Evolutionary conservation across 805 yeast genomes (phyloP).

Genomic region (Saccharomycopsis javanensis): DNA sequence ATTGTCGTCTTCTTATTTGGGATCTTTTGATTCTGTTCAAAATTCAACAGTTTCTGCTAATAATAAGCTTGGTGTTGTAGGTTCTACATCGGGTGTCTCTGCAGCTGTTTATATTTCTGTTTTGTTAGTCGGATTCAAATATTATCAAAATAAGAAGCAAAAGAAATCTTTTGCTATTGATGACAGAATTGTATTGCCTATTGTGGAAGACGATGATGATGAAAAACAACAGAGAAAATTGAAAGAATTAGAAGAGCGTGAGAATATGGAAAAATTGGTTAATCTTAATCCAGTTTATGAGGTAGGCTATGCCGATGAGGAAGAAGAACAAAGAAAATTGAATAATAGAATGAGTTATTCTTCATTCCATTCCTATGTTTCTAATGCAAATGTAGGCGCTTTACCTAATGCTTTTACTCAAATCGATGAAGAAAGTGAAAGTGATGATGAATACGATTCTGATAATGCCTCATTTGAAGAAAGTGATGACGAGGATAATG

Average conservation of each 20-base stretch:
- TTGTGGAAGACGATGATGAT: conserved; percentile 16
- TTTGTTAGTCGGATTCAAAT: conserved; percentile 24
- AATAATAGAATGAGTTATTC: conserved; percentile 19
- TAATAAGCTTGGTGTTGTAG: conserved; percentile 35
- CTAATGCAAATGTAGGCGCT: conserved; percentile 2
- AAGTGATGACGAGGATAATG: conserved; percentile 1
- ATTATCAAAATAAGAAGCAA: conserved; percentile 23
- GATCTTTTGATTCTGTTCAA: conserved; percentile 21
- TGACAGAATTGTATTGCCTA: conserved; percentile 17
- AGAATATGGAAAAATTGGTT: conserved; percentile 9
- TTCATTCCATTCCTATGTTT: conserved; percentile 16
- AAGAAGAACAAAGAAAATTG: conserved; percentile 11
- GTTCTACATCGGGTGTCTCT: conserved; percentile 21
- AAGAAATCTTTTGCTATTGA: conserved; percentile 15
- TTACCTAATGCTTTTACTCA: neutral
- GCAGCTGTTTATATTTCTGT: conserved; percentile 20
- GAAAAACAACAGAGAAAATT: neutral
- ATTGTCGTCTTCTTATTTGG: conserved; percentile 17
- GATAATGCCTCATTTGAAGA: conserved; percentile 1
- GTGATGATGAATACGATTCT: conserved; percentile 7
- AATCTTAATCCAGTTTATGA: conserved; percentile 15
- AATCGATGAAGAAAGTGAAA: conserved; percentile 3
- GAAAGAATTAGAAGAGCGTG: conserved; percentile 1
- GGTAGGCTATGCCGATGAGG: conserved; percentile 1
- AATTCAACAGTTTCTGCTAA: conserved; percentile 25